Conservation (phyloP, 306 rosid species). For the Lupinus albus region DNA sequence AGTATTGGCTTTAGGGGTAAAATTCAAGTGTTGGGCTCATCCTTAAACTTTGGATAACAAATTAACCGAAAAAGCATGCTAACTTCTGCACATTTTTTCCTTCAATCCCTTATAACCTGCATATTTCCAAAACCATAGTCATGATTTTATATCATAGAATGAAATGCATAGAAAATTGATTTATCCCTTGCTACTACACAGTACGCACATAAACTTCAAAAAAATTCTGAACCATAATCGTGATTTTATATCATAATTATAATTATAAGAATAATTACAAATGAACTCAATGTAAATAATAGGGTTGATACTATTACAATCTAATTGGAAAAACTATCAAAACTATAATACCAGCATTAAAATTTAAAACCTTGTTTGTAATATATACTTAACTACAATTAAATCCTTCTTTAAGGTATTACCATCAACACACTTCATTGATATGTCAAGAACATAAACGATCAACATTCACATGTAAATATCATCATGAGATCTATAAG, state of each 20-base stretch:
- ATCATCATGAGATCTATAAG: constrained; percentile 25
- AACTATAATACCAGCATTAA: too few relatives aligned
- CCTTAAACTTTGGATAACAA: constrained; percentile 43
- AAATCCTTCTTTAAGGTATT: neutral
- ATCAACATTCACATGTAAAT: neutral
- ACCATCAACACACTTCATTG: neutral
- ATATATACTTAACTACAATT: neutral
- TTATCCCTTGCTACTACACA: constrained; percentile 44
- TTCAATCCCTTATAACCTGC: constrained; percentile 70
- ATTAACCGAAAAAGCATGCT: constrained; percentile 40
- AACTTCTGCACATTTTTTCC: constrained; percentile 50
- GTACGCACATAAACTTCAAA: constrained; percentile 43
- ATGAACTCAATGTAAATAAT: too few relatives aligned
- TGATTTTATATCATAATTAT: too few relatives aligned
- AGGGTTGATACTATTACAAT: too few relatives aligned
- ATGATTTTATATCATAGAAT: neutral
- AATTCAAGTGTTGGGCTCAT: constrained; percentile 49
- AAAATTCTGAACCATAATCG: neutral
- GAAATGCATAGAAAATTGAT: constrained; percentile 20
- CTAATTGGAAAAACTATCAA: neutral
- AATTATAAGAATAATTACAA: too few relatives aligned
- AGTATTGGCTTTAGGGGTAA: constrained; percentile 37
- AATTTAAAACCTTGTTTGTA: neutral
- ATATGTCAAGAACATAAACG: neutral
- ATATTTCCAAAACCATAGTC: constrained; percentile 31